These are phyloP conservation scores for Immersiella caudata DNA, from an alignment of 495 filamentous ascomycete genomes.

Conservation along the genomic window DNA sequence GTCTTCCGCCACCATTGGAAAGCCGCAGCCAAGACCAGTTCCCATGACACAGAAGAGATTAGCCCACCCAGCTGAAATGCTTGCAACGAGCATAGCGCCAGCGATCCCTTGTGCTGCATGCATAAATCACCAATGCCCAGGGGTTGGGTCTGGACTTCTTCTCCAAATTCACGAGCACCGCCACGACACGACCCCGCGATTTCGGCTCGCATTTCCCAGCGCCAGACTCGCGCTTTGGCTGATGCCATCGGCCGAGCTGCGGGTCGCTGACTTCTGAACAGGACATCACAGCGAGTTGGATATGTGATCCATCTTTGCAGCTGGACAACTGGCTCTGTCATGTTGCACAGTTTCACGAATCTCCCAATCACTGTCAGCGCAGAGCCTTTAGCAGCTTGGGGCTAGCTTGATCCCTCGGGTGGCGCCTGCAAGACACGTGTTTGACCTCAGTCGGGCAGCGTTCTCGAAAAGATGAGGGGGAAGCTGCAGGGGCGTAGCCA, in stretches of 20 bases:
- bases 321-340: background rate
- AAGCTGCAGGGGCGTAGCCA: background rate
- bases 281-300: background rate
- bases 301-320: background rate
- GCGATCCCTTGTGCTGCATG: background rate
- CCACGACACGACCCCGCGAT: background rate
- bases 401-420: background rate
- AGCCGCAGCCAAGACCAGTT: background rate
- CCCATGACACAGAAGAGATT: background rate
- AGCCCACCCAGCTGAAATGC: background rate
- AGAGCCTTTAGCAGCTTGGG: background rate
- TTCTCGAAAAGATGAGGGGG: background rate
- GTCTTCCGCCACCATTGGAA: background rate
- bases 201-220: background rate
- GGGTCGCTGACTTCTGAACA: no score
- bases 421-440: constrained; percentile 1
- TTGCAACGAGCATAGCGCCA: background rate
- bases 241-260: no score
- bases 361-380: background rate
- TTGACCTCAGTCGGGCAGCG: background rate
- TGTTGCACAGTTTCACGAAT: background rate
- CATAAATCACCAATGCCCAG: background rate
- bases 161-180: background rate
- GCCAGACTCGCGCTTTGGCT: background rate
- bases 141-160: background rate